phyloP scores from a whole-genome alignment of 495 filamentous ascomycete genomes.

The Aspergillus egyptiacus region DNA sequence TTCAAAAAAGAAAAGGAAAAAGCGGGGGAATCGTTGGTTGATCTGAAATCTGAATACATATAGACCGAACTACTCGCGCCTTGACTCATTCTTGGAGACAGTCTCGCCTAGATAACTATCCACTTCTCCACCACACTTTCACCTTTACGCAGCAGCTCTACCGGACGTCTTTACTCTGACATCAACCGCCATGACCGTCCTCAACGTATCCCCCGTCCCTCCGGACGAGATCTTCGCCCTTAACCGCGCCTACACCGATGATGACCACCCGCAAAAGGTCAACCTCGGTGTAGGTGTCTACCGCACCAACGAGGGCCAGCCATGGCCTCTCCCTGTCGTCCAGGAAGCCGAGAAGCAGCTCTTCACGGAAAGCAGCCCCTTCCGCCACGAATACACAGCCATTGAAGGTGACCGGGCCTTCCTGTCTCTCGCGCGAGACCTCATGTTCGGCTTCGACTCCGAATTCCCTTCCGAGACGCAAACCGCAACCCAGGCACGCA shows the following conservation, averaged over 20 bases:
- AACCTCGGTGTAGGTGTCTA: conserved; percentile 46
- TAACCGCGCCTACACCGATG: conserved; percentile 37
- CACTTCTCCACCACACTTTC: conserved; percentile 4
- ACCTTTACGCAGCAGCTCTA: background rate
- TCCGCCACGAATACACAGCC: conserved; percentile 44
- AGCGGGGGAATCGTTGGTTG: background rate
- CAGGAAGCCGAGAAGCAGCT: conserved; percentile 40
- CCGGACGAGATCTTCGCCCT: conserved; percentile 47
- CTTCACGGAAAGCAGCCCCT: conserved; percentile 32
- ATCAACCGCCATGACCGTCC: conserved; percentile 28
- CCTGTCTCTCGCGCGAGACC: conserved; percentile 37
- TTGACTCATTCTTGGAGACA: conserved; percentile 1
- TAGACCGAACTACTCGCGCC: background rate
- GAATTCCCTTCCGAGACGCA: conserved; percentile 22
- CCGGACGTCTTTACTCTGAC: background rate
- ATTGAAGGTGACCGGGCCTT: conserved; percentile 44
- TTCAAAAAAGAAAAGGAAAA: background rate
- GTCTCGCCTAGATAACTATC: conserved; percentile 2
- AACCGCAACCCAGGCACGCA: conserved; percentile 30
- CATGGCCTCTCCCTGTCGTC: conserved; percentile 47
- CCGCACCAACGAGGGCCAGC: conserved; percentile 48
- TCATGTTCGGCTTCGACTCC: conserved; percentile 43
- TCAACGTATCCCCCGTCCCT: conserved; percentile 36
- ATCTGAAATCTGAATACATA: background rate
- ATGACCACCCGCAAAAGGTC: conserved; percentile 42